Conservation (phyloP, 139 green algal species). For the Mychonastes homosphaera region DNA sequence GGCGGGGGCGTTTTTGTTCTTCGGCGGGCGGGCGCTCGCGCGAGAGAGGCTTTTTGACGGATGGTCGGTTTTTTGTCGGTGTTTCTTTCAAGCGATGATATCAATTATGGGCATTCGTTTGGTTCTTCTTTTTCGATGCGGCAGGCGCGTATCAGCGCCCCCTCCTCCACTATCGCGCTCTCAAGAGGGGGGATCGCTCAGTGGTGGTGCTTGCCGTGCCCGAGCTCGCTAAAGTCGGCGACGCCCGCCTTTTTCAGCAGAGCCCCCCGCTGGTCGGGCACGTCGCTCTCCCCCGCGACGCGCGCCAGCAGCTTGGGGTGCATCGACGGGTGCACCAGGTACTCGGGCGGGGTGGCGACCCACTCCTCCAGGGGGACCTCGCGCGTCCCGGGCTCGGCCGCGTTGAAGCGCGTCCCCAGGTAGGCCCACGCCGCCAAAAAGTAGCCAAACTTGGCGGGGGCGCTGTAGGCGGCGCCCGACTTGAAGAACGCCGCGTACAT, state of each 20-base stretch:
- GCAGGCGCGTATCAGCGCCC: background rate
- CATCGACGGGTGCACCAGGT: constrained; percentile 12
- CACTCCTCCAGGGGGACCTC: constrained; percentile 20
- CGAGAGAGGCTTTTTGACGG: too few relatives aligned
- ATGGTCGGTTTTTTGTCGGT: too few relatives aligned
- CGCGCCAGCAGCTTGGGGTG: constrained; percentile 11
- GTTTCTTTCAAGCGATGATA: too few relatives aligned
- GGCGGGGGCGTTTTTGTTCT: too few relatives aligned
- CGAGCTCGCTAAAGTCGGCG: too few relatives aligned
- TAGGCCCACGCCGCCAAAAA: constrained; percentile 19
- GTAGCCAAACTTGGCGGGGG: constrained; percentile 17
- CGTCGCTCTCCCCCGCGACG: background rate
- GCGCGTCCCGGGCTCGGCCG: constrained; percentile 7
- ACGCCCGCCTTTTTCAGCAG: constrained; percentile 18
- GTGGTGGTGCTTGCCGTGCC: constrained; percentile 12
- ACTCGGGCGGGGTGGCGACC: constrained; percentile 14
- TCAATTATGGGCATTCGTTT: too few relatives aligned
- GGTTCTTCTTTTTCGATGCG: background rate
- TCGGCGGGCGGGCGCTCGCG: too few relatives aligned
- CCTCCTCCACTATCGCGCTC: background rate
- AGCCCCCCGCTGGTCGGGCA: constrained; percentile 12
- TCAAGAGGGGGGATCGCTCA: constrained; percentile 9
- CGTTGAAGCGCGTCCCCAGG: constrained; percentile 12
- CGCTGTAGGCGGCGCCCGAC: background rate
- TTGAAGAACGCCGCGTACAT: constrained; percentile 13